Base-by-base conservation (phyloP, 148 eudicot species). In the Pharnaceum exiguum region DNA sequence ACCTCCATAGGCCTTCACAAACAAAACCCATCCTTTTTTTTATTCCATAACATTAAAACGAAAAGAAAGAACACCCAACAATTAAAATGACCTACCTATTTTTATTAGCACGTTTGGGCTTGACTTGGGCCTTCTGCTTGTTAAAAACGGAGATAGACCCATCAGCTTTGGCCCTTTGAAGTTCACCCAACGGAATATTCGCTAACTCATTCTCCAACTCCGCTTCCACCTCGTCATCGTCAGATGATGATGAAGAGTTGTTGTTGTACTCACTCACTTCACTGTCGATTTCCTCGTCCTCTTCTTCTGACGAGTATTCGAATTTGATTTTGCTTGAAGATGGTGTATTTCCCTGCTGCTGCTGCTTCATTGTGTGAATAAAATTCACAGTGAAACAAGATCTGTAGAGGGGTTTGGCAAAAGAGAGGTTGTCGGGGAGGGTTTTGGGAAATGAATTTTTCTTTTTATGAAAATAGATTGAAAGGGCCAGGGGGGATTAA, bases 1-100 rank as follows among this genome's bases (percentile, higher is more conserved):
- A 79, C 69, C 65, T 93, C 99, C 82, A 79, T 71, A 22, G 99
- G 96, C 89, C 99, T 87, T 53, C 69, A 73, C 38, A 51, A 37
- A 55, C 11, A 37, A 46, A 51, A 46, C 21, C 9, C 29, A 53
- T 2, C 7, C 25, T 64, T 44, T 7, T 8, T 23, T 35, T 53
- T 46, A 28, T 35, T 10, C 39, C 40, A 65, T 7, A 64, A 15
- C 24, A 43, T 15, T n/a, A n/a, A n/a, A n/a, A 12, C 13, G n/a
- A 56, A 33, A 5, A 17, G 6, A 2, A n/a, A 21, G 24, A 11
- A 27, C 11, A 40, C 16, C 9, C 15, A 12, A 52, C 31, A 27
- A 40, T 46, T n/a, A 37, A 31, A 9, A 27, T 9, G 19, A 2
- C 19, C n/a, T 21, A 82, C 97, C 90, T 85, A 63, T 93, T 88